Percentiles rank a stretch among this genome's conserved stretches.
These are phyloP conservation scores for Ophiosphaerella narmari DNA, from an alignment of 2,329 filamentous ascomycete genomes.

Conservation along the genomic window DNA sequence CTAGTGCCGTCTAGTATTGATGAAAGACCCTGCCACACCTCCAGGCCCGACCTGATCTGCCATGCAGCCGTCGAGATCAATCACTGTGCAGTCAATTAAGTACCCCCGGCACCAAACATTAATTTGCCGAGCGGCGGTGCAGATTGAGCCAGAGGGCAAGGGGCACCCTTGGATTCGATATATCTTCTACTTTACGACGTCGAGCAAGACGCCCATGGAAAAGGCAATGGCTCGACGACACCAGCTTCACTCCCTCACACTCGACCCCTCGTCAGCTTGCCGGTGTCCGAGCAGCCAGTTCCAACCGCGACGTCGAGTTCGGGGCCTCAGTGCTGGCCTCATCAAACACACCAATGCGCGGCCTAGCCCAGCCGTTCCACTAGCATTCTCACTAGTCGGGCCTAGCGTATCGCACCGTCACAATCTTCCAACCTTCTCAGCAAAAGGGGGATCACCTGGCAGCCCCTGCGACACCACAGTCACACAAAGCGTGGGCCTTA, in stretches of 20 bases:
- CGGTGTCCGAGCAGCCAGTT: too few species aligned
- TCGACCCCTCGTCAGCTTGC: too few species aligned
- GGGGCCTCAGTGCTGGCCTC: slow-evolving; percentile 10
- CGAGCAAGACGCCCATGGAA: too few species aligned
- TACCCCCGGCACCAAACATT: slow-evolving; percentile 1
- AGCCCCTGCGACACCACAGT: slow-evolving; percentile 32
- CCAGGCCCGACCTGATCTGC: slow-evolving; percentile 9
- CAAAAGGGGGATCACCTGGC: slow-evolving; percentile 37
- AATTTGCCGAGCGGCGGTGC: slow-evolving; percentile 1
- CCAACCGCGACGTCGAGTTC: not conserved
- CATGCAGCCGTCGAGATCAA: slow-evolving; percentile 5
- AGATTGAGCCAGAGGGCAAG: too few species aligned
- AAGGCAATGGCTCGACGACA: too few species aligned
- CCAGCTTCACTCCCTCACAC: too few species aligned
- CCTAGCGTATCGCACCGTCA: slow-evolving; percentile 27
- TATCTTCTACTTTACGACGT: too few species aligned
- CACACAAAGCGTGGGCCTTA: slow-evolving; percentile 31
- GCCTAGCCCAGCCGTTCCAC: slow-evolving; percentile 1
- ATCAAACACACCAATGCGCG: slow-evolving; percentile 21
- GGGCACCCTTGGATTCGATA: too few species aligned
- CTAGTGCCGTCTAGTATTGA: not conserved
- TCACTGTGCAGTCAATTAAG: not conserved
- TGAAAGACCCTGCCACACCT: not conserved
- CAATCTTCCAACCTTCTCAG: slow-evolving; percentile 24
- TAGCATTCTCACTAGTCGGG: slow-evolving; percentile 1